These are phyloP conservation scores for Cryptococcus sp. DNA, from an alignment of 1,284 basidiomycete genomes.

Conservation along the genomic window DNA sequence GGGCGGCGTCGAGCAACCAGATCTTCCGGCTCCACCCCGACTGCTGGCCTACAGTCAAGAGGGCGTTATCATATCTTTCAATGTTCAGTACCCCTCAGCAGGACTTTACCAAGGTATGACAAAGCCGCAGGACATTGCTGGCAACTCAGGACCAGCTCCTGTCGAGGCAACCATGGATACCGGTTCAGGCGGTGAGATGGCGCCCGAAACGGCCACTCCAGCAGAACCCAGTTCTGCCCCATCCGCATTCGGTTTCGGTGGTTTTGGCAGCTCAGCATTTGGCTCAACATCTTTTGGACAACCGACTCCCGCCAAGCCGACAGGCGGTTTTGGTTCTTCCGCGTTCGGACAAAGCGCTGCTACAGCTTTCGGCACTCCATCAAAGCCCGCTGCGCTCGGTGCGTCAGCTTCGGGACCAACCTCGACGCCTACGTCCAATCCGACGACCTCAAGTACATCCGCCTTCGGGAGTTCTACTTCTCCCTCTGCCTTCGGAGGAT, in stretches of 20 bases:
- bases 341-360: slow-evolving; percentile 21
- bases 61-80: slow-evolving; percentile 57
- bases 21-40: slow-evolving; percentile 54
- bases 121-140: slow-evolving; percentile 16
- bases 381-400: slow-evolving; percentile 29
- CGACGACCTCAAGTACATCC: not conserved
- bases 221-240: slow-evolving; percentile 10
- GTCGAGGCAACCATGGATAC: slow-evolving; percentile 7
- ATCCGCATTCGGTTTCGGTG: slow-evolving; percentile 21
- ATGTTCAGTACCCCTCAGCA: slow-evolving; percentile 52
- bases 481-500: slow-evolving; percentile 3
- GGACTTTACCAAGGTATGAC: slow-evolving; percentile 55
- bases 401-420: slow-evolving; percentile 27
- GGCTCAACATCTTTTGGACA: slow-evolving; percentile 18
- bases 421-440: not conserved
- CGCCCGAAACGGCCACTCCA: slow-evolving; percentile 6
- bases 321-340: slow-evolving; percentile 11
- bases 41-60: slow-evolving; percentile 57
- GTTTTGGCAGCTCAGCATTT: slow-evolving; percentile 16
- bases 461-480: not conserved
- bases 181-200: not conserved
- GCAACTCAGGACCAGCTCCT: not conserved
- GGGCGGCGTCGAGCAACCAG: slow-evolving; percentile 53
- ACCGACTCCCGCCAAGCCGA: slow-evolving; percentile 6
- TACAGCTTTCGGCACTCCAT: slow-evolving; percentile 20